Base-by-base conservation (phyloP, 176 grass and related monocot species). In the Eremochloa ophiuroides region DNA sequence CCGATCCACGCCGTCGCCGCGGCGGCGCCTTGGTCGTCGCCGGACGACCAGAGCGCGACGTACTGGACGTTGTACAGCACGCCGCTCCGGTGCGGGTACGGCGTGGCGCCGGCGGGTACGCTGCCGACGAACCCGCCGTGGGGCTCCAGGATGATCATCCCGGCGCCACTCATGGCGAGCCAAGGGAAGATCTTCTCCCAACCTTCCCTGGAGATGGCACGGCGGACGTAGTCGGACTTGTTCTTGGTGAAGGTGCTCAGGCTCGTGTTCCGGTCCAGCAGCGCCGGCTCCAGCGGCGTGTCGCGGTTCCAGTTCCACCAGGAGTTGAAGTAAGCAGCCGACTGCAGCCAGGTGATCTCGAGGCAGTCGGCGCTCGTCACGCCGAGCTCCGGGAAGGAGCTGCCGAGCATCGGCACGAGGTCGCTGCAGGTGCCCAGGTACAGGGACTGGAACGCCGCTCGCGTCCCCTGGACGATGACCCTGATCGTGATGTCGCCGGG, bases 51-150 rank as follows among this genome's bases (percentile, higher is more conserved):
- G 51, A 60, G 74, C 12, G 51, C 8, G 35, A 85, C 30, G 67
- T 91, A 85, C 66, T 91, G 89, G 74, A 91, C 75, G 85, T 74
- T 83, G 67, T 85, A 88, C 7, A 91, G 82, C 29, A 85, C 80
- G 20, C 82, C 82, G 20, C n/a, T 18, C 41, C 90, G 83, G 51
- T 91, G 86, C 1, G 86, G 73, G 46, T 78, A 91, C 46, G 90
- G 82, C 11, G 85, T 83, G 20, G 40, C 74, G 2, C 39, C 46
- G 22, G 3, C 55, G 14, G 69, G 18, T 10, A 88, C 4, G 28
- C 33, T 22, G 33, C 62, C 56, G 34, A 91, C 33, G 61, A 31
- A 70, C 4, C 85, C 90, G 8, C 90, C 90, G 16, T 85, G 69
- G 0, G 85, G 90, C 69, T 88, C 86, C 15, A 91, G 69, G 74